Evolutionary conservation across 192 early-diverging fungal genomes (phyloP).

Genomic region (Backusella westeae): DNA sequence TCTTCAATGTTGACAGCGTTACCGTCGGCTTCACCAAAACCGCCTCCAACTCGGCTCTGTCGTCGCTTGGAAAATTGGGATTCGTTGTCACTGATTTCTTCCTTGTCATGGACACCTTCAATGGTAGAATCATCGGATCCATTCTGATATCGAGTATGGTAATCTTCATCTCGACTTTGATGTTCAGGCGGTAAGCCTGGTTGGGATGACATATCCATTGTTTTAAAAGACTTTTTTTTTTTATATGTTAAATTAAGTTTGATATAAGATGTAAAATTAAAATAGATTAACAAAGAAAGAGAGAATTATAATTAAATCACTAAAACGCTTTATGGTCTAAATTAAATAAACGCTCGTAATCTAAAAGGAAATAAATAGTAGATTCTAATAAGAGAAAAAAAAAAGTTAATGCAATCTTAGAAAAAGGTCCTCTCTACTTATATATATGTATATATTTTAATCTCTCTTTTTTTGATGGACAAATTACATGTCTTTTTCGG

Average conservation of each 20-base stretch:
- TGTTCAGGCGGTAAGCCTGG: background rate
- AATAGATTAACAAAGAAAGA: background rate
- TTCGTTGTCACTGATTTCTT: background rate
- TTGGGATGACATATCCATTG: conserved; percentile 6
- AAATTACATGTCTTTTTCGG: background rate
- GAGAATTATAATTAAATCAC: background rate
- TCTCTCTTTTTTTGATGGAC: background rate
- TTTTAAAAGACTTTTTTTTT: background rate
- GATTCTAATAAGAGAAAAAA: background rate
- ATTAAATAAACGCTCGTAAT: background rate
- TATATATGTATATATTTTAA: background rate
- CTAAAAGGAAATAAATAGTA: background rate
- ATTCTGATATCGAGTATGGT: background rate
- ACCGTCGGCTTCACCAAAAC: conserved; percentile 28
- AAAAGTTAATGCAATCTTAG: background rate
- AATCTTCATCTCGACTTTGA: conserved; percentile 3
- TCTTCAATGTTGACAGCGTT: conserved; percentile 32
- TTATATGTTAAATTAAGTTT: background rate
- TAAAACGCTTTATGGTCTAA: background rate
- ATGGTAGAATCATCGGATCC: background rate
- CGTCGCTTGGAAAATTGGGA: background rate
- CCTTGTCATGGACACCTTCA: background rate
- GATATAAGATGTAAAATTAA: background rate
- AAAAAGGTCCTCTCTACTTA: background rate
- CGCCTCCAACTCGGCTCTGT: conserved; percentile 11